Percentiles rank a stretch among this genome's conserved stretches.
Evolutionary conservation across 73 alveolate genomes (phyloP).

Genomic region (Blepharisma japonicum): DNA sequence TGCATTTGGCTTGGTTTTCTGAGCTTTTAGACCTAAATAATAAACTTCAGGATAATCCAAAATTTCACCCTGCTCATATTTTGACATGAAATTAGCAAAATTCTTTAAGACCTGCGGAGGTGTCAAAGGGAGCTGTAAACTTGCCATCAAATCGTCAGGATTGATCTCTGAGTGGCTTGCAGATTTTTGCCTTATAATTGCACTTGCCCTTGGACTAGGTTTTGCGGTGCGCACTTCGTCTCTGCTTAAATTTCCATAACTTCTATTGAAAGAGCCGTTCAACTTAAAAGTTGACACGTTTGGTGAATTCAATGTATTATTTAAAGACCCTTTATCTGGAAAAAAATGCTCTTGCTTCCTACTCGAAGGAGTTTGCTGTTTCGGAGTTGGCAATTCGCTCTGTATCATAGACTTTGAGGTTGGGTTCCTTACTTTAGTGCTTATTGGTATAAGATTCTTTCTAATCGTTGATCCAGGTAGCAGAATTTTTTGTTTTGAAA

Average conservation of each 20-base stretch:
- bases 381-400: too few species aligned
- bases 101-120: conserved; percentile 14
- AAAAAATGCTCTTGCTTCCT: too few species aligned
- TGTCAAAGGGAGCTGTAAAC: not conserved
- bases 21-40: not conserved
- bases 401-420: too few species aligned
- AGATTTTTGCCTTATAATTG: not conserved
- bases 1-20: not conserved
- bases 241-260: conserved; percentile 4
- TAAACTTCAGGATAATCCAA: conserved; percentile 14
- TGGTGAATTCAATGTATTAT: too few species aligned
- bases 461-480: too few species aligned
- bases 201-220: not conserved
- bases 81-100: conserved; percentile 24
- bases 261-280: conserved; percentile 8
- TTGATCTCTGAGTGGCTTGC: not conserved
- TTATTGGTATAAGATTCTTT: too few species aligned
- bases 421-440: too few species aligned
- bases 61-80: conserved; percentile 20
- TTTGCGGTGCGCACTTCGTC: conserved; percentile 8
- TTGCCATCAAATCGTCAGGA: not conserved
- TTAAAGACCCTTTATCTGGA: too few species aligned
- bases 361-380: too few species aligned
- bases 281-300: not conserved
- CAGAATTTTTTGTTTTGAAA: too few species aligned